A percentile compares a stretch with the other conserved stretches of the same genome.
These are phyloP conservation scores for Cymbopogon flexuosus DNA, from an alignment of 202 grass and related monocot species.

Conservation along the genomic window DNA sequence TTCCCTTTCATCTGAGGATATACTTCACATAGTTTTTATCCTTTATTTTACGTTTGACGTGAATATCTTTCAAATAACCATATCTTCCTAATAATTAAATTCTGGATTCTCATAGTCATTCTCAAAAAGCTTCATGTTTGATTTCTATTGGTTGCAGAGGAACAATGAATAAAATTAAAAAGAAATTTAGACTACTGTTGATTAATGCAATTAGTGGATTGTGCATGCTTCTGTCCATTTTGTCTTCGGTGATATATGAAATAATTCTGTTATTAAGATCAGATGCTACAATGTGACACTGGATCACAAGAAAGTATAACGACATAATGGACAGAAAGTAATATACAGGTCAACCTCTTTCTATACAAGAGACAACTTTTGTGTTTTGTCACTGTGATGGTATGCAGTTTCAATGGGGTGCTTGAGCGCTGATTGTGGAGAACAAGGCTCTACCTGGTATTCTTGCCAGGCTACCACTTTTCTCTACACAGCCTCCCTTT, in stretches of 20 bases:
- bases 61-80: conserved; percentile 25
- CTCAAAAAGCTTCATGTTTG: conserved; percentile 5
- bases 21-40: conserved; percentile 1
- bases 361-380: background rate
- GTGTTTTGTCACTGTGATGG: background rate
- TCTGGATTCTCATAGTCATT: background rate
- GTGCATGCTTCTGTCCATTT: conserved; percentile 6
- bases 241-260: background rate
- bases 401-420: background rate
- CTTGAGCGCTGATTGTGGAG: background rate
- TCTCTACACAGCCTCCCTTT: background rate
- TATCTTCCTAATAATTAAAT: background rate
- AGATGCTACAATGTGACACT: background rate
- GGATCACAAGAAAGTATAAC: background rate
- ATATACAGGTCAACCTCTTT: background rate
- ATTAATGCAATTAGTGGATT: background rate
- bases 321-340: background rate
- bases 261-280: background rate
- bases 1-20: background rate
- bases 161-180: conserved; percentile 14
- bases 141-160: background rate
- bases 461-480: background rate
- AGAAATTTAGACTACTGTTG: background rate
- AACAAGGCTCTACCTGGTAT: background rate
- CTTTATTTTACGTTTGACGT: conserved; percentile 26